phyloP scores from a whole-genome alignment of 257 asterid genomes.

The Fraxinus pennsylvanica region DNA sequence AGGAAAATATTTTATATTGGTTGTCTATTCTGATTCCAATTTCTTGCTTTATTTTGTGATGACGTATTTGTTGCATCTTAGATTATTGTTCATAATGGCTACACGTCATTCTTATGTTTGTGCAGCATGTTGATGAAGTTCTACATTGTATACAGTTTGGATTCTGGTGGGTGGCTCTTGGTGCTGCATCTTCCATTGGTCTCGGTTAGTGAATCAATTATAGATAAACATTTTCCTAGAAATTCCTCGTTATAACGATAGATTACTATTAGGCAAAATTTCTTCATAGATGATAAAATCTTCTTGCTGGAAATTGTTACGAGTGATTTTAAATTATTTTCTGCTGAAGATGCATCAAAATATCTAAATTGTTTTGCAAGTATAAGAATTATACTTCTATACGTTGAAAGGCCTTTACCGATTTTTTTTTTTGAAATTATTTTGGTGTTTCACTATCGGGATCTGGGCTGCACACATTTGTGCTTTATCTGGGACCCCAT shows the following conservation, averaged over 20 bases:
- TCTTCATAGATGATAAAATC: background rate
- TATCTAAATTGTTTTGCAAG: background rate
- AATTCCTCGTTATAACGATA: background rate
- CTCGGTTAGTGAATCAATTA: slow-evolving; percentile 30
- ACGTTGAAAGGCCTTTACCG: background rate
- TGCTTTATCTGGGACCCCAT: slow-evolving; percentile 74
- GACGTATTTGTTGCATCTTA: slow-evolving; percentile 20
- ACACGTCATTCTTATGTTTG: slow-evolving; percentile 17
- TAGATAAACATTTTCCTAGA: background rate
- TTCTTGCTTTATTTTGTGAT: slow-evolving; percentile 7
- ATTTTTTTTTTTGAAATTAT: background rate
- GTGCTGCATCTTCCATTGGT: slow-evolving; percentile 44
- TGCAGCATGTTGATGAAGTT: slow-evolving; percentile 81
- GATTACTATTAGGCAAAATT: no score
- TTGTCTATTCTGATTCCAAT: background rate
- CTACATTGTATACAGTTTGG: slow-evolving; percentile 36
- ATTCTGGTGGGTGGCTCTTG: slow-evolving; percentile 48
- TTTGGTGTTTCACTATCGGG: slow-evolving; percentile 43
- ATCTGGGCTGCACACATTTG: slow-evolving; percentile 94
- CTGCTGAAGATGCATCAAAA: background rate
- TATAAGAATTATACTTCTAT: no score
- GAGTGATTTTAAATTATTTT: background rate
- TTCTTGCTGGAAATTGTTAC: background rate
- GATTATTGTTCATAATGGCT: background rate
- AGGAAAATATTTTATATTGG: background rate